Evolutionary conservation across 768 basidiomycete genomes (phyloP).

Genomic region (Hebeloma cylindrosporum): DNA sequence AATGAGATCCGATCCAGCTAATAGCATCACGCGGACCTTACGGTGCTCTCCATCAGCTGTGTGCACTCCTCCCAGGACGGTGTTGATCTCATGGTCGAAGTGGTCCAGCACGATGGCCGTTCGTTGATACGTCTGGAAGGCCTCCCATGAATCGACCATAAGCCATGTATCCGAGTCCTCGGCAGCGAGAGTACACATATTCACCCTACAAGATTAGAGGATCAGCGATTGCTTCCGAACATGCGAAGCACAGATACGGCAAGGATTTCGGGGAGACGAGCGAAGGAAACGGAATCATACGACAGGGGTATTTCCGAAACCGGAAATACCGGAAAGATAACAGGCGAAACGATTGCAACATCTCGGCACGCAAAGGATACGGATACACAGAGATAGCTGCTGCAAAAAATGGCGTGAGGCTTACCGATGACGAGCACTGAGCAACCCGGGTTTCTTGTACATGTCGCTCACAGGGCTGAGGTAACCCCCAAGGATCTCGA

Average conservation of each 20-base stretch:
- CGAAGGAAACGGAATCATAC: constrained; percentile 15
- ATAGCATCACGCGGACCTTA: constrained; percentile 82
- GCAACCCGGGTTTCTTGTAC: constrained; percentile 96
- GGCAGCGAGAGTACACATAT: constrained; percentile 87
- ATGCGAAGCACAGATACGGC: constrained; percentile 15
- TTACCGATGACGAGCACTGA: constrained; percentile 87
- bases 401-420: constrained; percentile 27
- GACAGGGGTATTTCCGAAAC: constrained; percentile 24
- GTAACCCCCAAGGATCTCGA: constrained; percentile 94
- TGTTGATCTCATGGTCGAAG: constrained; percentile 94
- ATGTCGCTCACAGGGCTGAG: constrained; percentile 93
- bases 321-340: constrained; percentile 19
- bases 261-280: constrained; percentile 16
- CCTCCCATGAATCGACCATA: constrained; percentile 99
- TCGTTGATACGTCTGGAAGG: constrained; percentile 90
- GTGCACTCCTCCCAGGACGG: constrained; percentile 72
- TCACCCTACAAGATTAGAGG: constrained; percentile 52
- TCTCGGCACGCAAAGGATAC: too few relatives aligned
- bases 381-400: constrained; percentile 5
- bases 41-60: constrained; percentile 74
- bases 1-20: constrained; percentile 98
- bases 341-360: too few relatives aligned
- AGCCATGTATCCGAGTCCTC: constrained; percentile 92
- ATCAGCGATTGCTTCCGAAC: constrained; percentile 19
- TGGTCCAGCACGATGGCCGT: constrained; percentile 98